phyloP scores from a whole-genome alignment of 148 eudicot species.

The Chenopodium quinoa region DNA sequence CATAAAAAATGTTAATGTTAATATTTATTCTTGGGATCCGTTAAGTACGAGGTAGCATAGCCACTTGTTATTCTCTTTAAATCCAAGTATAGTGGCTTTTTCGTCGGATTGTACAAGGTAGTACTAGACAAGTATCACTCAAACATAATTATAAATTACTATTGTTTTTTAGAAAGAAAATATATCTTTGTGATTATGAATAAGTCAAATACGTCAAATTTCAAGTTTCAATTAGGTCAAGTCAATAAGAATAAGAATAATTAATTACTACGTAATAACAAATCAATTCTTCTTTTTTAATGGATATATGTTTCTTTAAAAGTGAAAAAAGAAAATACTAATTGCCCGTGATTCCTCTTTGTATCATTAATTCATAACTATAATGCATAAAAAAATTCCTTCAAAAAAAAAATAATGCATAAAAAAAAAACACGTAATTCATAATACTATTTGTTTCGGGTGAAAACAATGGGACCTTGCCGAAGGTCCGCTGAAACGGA shows the following conservation, averaged over 20 bases:
- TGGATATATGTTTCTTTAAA: background rate
- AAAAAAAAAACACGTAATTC: no score
- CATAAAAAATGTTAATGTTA: no score
- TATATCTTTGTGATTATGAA: background rate
- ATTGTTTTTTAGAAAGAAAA: no score
- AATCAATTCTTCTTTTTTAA: background rate
- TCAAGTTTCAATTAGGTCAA: background rate
- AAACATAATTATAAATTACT: background rate
- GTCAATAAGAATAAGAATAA: background rate
- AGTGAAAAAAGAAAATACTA: background rate
- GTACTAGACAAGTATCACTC: background rate
- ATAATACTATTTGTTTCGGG: no score
- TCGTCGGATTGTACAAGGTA: background rate
- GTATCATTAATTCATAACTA: no score
- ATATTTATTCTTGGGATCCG: background rate
- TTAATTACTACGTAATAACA: no score
- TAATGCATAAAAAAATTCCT: no score
- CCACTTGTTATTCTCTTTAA: background rate
- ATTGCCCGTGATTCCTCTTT: background rate
- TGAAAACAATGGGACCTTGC: no score
- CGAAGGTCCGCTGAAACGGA: accelerated
- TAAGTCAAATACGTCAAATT: background rate
- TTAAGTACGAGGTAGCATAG: background rate
- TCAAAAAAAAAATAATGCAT: no score
- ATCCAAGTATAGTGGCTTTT: background rate